Base-by-base conservation (phyloP, 2,329 filamentous ascomycete genomes). In the Paraconiothyrium sp. region DNA sequence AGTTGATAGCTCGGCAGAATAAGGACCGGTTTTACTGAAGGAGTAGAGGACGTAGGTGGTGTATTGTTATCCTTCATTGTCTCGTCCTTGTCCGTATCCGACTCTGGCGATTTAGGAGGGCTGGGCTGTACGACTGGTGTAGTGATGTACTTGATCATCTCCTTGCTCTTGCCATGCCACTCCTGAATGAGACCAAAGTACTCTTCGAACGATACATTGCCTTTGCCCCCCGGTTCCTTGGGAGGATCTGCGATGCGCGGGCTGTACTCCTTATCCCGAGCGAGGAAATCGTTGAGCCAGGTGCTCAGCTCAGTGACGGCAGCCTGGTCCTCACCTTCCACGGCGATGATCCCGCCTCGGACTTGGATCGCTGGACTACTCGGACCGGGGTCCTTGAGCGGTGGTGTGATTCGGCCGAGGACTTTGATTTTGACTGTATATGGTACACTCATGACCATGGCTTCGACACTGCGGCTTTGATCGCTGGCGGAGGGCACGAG, bases 1-100 rank as follows among this genome's bases (percentile, higher is more conserved):
- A 97, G 86, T 63, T 93, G 92, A 78, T 93, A 97, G 24, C 91
- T 86, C 0, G 90, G 89, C 32, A 97, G 83, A 22, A 97, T 82
- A 3, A 93, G 89, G 30, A 97, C 86, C 0, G 92, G 92, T 1
- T 90, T 83, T 9, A 61, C 61, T 66, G 44, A 50, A 34, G 60
- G 49, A 41, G 75, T 78, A 24, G 51, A 35, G 24, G 59, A 56
- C 32, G 60, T 55, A 39, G 64, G 30, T 30, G 30, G 13, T 56
- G 58, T 20, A 54, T 59, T 37, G 4, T n/a, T 14, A 2, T 55
- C 48, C 10, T 62, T 48, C 68, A 46, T 54, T 49, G 63, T 60
- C 46, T 49, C 47, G 52, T 72, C 69, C 52, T 68, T 72, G 16
- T 67, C 65, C 11, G 64, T 71, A 10, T 66, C 65, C 3, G 30